Evolutionary conservation across 2,329 filamentous ascomycete genomes (phyloP), one percentile per base, ranked within the genome.

Genomic region (Coniochaeta sp.): DNA sequence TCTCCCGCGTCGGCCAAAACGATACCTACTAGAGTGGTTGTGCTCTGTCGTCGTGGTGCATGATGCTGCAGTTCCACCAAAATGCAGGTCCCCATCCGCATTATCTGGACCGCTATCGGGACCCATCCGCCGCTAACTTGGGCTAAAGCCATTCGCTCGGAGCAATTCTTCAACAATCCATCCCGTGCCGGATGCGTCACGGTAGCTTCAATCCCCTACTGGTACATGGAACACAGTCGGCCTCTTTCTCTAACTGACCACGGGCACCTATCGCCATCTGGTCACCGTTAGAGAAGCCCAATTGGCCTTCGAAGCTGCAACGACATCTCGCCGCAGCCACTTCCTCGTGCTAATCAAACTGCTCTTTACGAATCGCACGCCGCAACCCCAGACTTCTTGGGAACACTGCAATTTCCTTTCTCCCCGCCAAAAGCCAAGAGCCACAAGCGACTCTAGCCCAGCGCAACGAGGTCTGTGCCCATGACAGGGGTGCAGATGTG

Each of bases 281-380:
- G 38, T 26, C 38, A 42, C 20, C 8, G 20, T 22, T 12, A 12
- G 38, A 42, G n/a, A 22, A 13, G 38, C 9, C 26, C 20, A 24
- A 42, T 24, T 42, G 38, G 38, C 26, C 18, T 14, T 42, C 38
- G n/a, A 42, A 12, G 38, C 38, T 42, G 38, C 16, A 26, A 42
- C 20, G 38, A 42, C 38, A 14, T 26, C 20, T 12, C n/a, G 38
- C n/a, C 20, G 18, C 38, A 42, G 38, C 38, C 38, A 42, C 38
- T 42, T 42, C 20, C 18, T 42, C 38, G 12, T 42, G 38, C 38
- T 47, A 47, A 47, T 47, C 45, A 47, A 47, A 47, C 45, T 26
- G 16, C 14, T 31, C 8, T 14, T 47, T 31, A 31, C 45, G 45
- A 47, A 47, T 47, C 45, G 28, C 24, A 26, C 26, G 45, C n/a